Conservation (phyloP, 2,329 filamentous ascomycete genomes). For the Pyrenophora tritici-repentis region DNA sequence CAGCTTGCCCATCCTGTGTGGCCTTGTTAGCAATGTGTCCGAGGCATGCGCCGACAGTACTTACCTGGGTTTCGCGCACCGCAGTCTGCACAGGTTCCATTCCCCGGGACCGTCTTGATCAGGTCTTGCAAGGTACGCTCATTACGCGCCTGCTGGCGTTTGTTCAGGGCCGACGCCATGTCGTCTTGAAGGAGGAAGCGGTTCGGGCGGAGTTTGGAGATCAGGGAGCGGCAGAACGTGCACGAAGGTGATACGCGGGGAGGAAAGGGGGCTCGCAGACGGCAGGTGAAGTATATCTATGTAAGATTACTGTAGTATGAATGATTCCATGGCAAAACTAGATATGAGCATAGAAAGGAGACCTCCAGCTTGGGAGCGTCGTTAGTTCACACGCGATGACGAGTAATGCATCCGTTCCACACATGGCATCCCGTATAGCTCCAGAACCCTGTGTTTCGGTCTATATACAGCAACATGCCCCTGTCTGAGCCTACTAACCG, state of each 20-base stretch:
- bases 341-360: slow-evolving; percentile 22
- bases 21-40: slow-evolving; percentile 37
- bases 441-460: slow-evolving; percentile 21
- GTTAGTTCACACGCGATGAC: slow-evolving; percentile 25
- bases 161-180: slow-evolving; percentile 81
- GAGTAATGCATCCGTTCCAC: slow-evolving; percentile 27
- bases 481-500: slow-evolving; percentile 13
- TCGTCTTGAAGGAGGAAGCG: slow-evolving; percentile 21
- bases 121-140: slow-evolving; percentile 90
- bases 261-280: slow-evolving; percentile 15
- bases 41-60: slow-evolving; percentile 37
- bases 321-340: slow-evolving; percentile 21
- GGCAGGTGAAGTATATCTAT: slow-evolving; percentile 18
- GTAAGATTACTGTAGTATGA: slow-evolving; percentile 13
- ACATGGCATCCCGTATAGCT: slow-evolving; percentile 28
- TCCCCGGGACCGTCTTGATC: slow-evolving; percentile 81
- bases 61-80: slow-evolving; percentile 86
- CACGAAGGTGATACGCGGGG: slow-evolving; percentile 21
- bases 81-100: slow-evolving; percentile 94
- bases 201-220: slow-evolving; percentile 23
- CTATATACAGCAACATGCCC: slow-evolving; percentile 19
- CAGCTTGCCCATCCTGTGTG: slow-evolving; percentile 87
- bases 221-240: slow-evolving; percentile 28
- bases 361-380: slow-evolving; percentile 12
- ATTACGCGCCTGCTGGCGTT: slow-evolving; percentile 97